Evolutionary conservation across 148 eudicot genomes (phyloP).

Genomic region (Limonium bicolor): DNA sequence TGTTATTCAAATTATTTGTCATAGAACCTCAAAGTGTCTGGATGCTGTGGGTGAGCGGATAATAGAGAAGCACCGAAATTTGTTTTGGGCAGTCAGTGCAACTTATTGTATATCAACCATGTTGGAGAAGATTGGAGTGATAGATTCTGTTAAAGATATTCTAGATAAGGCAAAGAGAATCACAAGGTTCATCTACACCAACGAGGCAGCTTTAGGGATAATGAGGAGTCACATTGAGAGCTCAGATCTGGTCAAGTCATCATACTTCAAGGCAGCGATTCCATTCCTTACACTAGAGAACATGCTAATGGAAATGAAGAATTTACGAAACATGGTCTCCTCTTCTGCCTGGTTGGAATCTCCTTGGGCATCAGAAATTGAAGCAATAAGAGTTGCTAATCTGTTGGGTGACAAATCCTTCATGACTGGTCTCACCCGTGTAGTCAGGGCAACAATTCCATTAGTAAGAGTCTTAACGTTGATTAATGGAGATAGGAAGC

Average conservation of each 20-base stretch:
- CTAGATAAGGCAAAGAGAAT: slow-evolving; percentile 33
- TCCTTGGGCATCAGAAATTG: slow-evolving; percentile 21
- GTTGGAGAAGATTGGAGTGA: slow-evolving; percentile 26
- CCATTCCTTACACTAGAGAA: slow-evolving; percentile 46
- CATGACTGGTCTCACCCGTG: slow-evolving; percentile 23
- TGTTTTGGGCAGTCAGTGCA: slow-evolving; percentile 57
- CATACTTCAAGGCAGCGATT: slow-evolving; percentile 19
- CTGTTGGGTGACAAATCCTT: slow-evolving; percentile 25
- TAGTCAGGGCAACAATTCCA: slow-evolving; percentile 45
- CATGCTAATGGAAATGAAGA: slow-evolving; percentile 19
- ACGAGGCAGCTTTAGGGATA: slow-evolving; percentile 15
- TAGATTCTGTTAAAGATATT: slow-evolving; percentile 15
- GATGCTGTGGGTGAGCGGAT: slow-evolving; percentile 27
- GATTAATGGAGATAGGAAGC: slow-evolving; percentile 16
- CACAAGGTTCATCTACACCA: slow-evolving; percentile 33
- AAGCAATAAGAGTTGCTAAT: slow-evolving; percentile 24
- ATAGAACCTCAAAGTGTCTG: slow-evolving; percentile 25
- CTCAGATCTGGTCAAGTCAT: slow-evolving; percentile 26
- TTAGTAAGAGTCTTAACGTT: slow-evolving; percentile 29
- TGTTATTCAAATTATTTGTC: slow-evolving; percentile 49
- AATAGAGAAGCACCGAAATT: slow-evolving; percentile 25
- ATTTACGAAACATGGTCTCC: slow-evolving; percentile 21
- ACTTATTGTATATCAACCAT: slow-evolving; percentile 45
- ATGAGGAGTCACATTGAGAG: slow-evolving; percentile 19
- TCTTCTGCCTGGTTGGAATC: slow-evolving; percentile 36